Conservation (phyloP, 2,329 filamentous ascomycete genomes). For the Corynespora cassiicola region DNA sequence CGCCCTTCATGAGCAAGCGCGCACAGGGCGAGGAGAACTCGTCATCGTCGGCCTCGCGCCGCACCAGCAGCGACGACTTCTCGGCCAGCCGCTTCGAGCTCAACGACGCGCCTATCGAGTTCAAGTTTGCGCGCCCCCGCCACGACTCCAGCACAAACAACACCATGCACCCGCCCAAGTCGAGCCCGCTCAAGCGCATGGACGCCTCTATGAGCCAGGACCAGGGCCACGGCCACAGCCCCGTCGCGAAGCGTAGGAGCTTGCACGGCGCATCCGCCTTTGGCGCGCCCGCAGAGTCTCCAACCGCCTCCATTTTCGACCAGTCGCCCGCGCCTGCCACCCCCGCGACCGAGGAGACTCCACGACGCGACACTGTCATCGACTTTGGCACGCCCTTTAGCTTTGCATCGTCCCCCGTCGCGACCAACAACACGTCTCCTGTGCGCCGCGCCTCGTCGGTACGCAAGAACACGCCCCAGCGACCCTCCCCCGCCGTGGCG, state of each 20-base stretch:
- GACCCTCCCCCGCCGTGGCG: conserved; percentile 61
- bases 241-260: conserved; percentile 89
- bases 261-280: conserved; percentile 76
- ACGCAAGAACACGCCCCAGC: conserved; percentile 85
- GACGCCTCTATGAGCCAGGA: conserved; percentile 91
- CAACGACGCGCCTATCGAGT: conserved; percentile 54
- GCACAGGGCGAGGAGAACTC: conserved; percentile 56
- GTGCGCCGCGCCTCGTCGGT: conserved; percentile 69
- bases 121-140: conserved; percentile 51
- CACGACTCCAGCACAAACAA: conserved; percentile 53
- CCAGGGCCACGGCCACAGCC: conserved; percentile 77
- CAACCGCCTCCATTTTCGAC: conserved; percentile 86
- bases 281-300: conserved; percentile 71
- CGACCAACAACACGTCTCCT: conserved; percentile 32
- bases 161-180: conserved; percentile 63
- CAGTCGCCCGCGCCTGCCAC: conserved; percentile 43
- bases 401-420: conserved; percentile 45
- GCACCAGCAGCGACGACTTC: conserved; percentile 31
- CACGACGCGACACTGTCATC: conserved; percentile 34
- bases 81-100: conserved; percentile 52
- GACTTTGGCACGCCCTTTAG: conserved; percentile 38
- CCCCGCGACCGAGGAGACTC: conserved; percentile 28
- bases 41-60: conserved; percentile 40
- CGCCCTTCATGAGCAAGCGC: conserved; percentile 58
- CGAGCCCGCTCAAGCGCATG: conserved; percentile 89